Evolutionary conservation across 257 asterid genomes (phyloP).

Genomic region (Cinchona pubescens): DNA sequence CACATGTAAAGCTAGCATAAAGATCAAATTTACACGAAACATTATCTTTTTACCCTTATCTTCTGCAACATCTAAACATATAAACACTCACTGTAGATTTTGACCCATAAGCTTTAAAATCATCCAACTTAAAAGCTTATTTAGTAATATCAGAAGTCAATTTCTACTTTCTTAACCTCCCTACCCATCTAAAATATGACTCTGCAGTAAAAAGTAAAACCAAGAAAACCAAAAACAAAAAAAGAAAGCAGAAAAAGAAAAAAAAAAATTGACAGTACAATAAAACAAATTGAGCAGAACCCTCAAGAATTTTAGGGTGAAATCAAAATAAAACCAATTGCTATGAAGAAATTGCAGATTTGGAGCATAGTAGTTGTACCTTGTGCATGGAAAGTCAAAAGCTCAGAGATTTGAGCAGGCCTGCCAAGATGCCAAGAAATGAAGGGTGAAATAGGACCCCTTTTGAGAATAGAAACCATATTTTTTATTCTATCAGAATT

Average conservation of each 20-base stretch:
- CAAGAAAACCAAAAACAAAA: neutral
- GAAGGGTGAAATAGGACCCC: conserved; percentile 78
- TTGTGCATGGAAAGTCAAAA: conserved; percentile 64
- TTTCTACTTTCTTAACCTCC: neutral
- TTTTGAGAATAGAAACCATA: conserved; percentile 71
- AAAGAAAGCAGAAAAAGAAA: neutral
- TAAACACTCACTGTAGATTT: neutral
- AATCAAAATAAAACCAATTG: neutral
- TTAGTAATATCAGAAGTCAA: neutral
- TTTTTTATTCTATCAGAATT: conserved; percentile 75
- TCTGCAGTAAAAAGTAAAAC: neutral
- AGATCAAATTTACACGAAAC: neutral
- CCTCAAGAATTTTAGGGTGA: neutral
- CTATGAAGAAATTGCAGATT: neutral
- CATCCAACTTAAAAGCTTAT: too few species aligned
- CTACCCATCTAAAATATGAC: neutral
- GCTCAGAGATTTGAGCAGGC: conserved; percentile 56
- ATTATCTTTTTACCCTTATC: neutral
- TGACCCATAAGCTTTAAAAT: too few species aligned
- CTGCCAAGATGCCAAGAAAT: conserved; percentile 75
- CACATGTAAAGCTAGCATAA: neutral
- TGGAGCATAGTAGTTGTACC: conserved; percentile 34
- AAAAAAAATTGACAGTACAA: neutral
- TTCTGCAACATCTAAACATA: neutral
- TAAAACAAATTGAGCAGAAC: neutral